Evolutionary conservation across 2,329 filamentous ascomycete genomes (phyloP).

Genomic region (Fusarium newnesense): DNA sequence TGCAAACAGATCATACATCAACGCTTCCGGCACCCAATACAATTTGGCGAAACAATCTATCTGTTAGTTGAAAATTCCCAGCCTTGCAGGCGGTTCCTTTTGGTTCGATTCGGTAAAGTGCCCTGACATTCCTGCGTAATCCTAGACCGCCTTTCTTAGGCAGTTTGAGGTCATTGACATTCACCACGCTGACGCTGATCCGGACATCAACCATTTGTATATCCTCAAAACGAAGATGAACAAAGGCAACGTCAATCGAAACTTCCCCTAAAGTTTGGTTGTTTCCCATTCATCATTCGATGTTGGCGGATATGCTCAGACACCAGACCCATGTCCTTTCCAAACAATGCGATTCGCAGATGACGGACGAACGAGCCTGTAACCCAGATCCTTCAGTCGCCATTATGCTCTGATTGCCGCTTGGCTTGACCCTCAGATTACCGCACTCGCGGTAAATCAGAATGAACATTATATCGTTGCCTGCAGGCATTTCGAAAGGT

Average conservation of each 20-base stretch:
- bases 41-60: neutral
- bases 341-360: neutral
- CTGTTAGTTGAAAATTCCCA: neutral
- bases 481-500: neutral
- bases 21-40: neutral
- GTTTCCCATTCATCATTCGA: neutral
- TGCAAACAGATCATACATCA: neutral
- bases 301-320: neutral
- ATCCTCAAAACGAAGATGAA: neutral
- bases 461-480: neutral
- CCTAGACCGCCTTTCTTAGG: slow-evolving; percentile 18
- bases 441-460: neutral
- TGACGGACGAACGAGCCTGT: neutral
- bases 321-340: neutral
- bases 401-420: neutral
- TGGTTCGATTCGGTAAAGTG: neutral
- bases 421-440: neutral
- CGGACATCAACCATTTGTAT: neutral
- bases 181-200: neutral
- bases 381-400: neutral
- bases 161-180: neutral
- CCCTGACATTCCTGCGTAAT: neutral
- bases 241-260: neutral
- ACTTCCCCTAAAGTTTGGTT: neutral
- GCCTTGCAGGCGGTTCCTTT: slow-evolving; percentile 2